phyloP scores from a whole-genome alignment of 352 stramenopile species.

The Blastocystis hominis region DNA sequence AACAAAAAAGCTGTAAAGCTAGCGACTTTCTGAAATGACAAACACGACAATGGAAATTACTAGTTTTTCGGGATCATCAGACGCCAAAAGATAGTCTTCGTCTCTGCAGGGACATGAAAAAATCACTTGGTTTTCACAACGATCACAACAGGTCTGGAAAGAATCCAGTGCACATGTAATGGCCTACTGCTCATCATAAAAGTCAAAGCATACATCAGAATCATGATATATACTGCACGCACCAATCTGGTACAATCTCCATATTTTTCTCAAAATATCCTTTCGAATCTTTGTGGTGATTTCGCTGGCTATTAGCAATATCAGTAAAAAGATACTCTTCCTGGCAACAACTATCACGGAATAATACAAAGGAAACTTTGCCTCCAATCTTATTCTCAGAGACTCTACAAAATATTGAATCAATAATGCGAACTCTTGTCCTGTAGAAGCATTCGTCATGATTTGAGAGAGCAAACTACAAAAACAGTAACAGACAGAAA shows the following conservation, averaged over 20 bases:
- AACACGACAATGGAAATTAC: not conserved
- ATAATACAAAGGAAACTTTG: not conserved
- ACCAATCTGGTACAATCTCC: not conserved
- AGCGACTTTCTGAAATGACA: not conserved
- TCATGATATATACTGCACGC: not conserved
- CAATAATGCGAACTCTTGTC: not conserved
- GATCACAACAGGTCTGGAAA: not conserved
- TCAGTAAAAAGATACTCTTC: not conserved
- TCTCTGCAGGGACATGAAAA: not conserved
- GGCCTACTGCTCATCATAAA: not conserved
- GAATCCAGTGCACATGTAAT: not conserved
- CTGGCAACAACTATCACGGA: not conserved
- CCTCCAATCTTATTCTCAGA: not conserved
- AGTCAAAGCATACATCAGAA: not conserved
- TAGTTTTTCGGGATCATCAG: not conserved
- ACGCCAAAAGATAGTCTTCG: not conserved
- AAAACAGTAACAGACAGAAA: not conserved
- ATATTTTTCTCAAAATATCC: not conserved
- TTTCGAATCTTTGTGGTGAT: not conserved
- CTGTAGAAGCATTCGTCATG: not conserved
- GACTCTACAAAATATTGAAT: not conserved
- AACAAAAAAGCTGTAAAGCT: not conserved
- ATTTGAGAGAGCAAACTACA: not conserved
- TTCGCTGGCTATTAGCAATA: not conserved
- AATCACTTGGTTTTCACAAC: slow-evolving; percentile 5